Conservation (phyloP, 2,329 filamentous ascomycete genomes). For the Ophiognomonia clavigignenti-juglandacearum region DNA sequence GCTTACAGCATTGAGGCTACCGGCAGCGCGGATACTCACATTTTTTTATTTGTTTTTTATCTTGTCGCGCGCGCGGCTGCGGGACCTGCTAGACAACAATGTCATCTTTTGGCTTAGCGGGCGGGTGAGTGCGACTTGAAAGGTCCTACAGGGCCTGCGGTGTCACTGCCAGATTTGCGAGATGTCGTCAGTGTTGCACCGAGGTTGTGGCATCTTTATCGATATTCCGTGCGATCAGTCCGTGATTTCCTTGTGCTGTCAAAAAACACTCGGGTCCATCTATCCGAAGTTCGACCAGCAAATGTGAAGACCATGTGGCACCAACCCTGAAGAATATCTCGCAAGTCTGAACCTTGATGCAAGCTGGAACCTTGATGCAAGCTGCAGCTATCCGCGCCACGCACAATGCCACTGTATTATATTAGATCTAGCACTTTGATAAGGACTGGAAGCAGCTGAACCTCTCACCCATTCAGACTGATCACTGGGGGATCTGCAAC, state of each 20-base stretch:
- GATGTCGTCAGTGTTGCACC: too few species aligned
- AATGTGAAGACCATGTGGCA: too few species aligned
- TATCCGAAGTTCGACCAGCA: too few species aligned
- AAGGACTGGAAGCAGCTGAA: not conserved
- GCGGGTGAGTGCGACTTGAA: not conserved
- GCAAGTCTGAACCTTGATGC: too few species aligned
- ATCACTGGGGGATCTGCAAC: constrained; percentile 1
- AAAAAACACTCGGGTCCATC: too few species aligned
- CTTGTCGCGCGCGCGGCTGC: not conserved
- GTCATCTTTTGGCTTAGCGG: not conserved
- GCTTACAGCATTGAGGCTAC: not conserved
- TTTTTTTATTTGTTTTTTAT: not conserved
- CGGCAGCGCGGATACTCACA: not conserved
- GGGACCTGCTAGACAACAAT: too few species aligned
- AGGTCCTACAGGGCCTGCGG: too few species aligned
- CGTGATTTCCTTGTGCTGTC: too few species aligned
- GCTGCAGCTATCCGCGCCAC: not conserved
- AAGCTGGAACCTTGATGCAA: not conserved
- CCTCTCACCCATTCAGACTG: not conserved
- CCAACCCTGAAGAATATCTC: too few species aligned
- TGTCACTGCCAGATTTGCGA: too few species aligned
- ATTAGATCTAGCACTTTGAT: not conserved
- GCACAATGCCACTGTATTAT: not conserved
- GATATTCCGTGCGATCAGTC: too few species aligned
- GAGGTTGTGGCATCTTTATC: too few species aligned